Base-by-base conservation (phyloP, 75 land plant genomes). In the Pinus albicaulis region DNA sequence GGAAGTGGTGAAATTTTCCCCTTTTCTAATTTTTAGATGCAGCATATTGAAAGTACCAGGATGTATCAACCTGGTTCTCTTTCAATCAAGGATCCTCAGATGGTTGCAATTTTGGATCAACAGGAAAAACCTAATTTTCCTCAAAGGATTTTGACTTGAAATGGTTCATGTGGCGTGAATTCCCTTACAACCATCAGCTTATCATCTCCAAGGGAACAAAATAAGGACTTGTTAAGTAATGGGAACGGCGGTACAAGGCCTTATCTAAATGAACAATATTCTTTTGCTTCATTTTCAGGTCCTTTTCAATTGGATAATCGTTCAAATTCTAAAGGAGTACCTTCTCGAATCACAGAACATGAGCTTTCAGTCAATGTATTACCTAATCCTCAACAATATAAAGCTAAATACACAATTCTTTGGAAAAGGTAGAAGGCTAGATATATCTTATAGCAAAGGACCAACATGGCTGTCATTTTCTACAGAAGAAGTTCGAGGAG, bases 391-490 rank as follows among this genome's bases (percentile, higher is more conserved):
- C 34, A 52, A 59, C 66, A 36, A 55, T 76, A 52, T 12, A 3
- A 83, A 34, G 77, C 55, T 22, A 88, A 86, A 75, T 88, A 82
- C 61, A 79, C 61, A 79, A 68, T 7, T 86, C 89, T 28, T 56
- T 92, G 38, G 82, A 82, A 55, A 90, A 87, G 73, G 79, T 84
- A 55, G 80, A 61, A 70, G 89, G 92, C 20, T 81, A 76, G 28
- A 89, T 93, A 16, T 86, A 82, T 84, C 38, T 80, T 13, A 77
- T 92, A 59, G 92, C 95, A 14, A 89, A 83, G 71, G 92, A 94
- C 81, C 95, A 92, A 69, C 77, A 86, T 78, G 97, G 95, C 7
- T 94, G 97, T 71, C 86, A 88, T 55, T 90, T 88, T 75, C 62
- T 94, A 77, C 97, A 94, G 64, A 75, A 74, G 55, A 89, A 79